Conservation (phyloP, 139 green algal species). For the Desmodesmus armatus region DNA sequence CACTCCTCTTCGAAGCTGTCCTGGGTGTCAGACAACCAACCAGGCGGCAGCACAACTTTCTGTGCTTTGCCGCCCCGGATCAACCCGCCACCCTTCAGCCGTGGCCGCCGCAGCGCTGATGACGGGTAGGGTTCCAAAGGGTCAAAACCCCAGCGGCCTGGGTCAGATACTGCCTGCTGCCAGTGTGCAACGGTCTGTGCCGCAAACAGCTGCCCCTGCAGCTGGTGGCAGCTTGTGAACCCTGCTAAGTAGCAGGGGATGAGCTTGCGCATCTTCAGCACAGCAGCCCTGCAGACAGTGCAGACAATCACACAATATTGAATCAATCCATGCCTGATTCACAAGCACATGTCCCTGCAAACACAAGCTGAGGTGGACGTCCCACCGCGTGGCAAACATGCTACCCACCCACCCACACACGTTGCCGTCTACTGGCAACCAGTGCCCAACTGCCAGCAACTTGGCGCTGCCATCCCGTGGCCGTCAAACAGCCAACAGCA, state of each 20-base stretch:
- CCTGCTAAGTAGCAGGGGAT: slow-evolving; percentile 55
- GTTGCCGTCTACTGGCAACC: too few relatives aligned
- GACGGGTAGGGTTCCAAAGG: neutral
- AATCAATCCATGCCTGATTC: too few relatives aligned
- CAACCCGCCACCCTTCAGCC: neutral
- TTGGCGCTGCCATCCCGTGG: too few relatives aligned
- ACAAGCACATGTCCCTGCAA: too few relatives aligned
- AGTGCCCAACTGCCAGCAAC: too few relatives aligned
- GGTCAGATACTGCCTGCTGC: slow-evolving; percentile 28
- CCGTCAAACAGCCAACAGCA: too few relatives aligned
- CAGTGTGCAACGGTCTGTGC: slow-evolving; percentile 42
- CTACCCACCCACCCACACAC: too few relatives aligned
- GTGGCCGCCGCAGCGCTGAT: neutral
- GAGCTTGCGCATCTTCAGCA: slow-evolving; percentile 59
- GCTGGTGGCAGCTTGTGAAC: slow-evolving; percentile 36
- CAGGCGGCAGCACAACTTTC: slow-evolving; percentile 10
- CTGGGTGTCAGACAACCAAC: neutral
- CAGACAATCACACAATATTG: neutral
- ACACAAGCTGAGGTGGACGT: too few relatives aligned
- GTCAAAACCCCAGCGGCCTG: slow-evolving; percentile 2
- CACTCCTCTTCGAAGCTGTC: neutral
- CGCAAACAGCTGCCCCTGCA: slow-evolving; percentile 42
- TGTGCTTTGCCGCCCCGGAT: neutral
- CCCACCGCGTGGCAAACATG: too few relatives aligned
- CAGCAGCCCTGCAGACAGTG: slow-evolving; percentile 20